Base-by-base conservation (phyloP, 169 alveolate genomes). In the Babesia sp. region DNA sequence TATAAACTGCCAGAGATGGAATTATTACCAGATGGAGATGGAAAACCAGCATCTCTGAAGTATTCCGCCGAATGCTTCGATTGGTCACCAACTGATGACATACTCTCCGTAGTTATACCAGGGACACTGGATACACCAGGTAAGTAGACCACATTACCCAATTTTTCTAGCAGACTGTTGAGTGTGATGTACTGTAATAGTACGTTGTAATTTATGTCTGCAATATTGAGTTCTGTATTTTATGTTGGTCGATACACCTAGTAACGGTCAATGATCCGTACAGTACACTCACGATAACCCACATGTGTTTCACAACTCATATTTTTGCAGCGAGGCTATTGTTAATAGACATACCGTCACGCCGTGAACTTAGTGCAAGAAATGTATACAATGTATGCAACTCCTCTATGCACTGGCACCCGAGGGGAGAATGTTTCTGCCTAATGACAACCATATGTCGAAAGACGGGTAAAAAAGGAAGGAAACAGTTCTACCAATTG, bases 31-130 rank as follows among this genome's bases (percentile, higher is more conserved):
- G 93, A 91, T 45, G 89, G 85, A 2, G 92, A 91, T 18, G 92
- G 92, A 31, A 86, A 80, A 51, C 87, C 91, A 60, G 90, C 93
- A 14, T 91, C 96, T 0, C 55, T 93, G 39, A 92, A 92, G 58
- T 93, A 93, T 60, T 85, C 94, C 0, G 89, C 89, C 0, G 95
- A 91, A 33, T 85, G 83, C 56, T 93, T 93, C 60, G 97, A 92
- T 37, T 93, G 97, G 97, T 93, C 97, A 0, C 97, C 97, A 22
- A 87, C 87, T n/a, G 97, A 93, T 57, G 92, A 93, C 61, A 92
- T 92, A 53, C 83, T 93, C 42, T 86, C 97, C 14, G 71, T 93
- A 12, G 90, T 94, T 87, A 92, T 92, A 22, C 94, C 95, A 24
- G 96, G 92, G 1, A 80, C 95, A n/a, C 76, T 85, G n/a, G 92